A percentile compares a stretch with the other conserved stretches of the same genome.
phyloP scores from a whole-genome alignment of 768 basidiomycete genomes.

The Kwoniella heveanensis region DNA sequence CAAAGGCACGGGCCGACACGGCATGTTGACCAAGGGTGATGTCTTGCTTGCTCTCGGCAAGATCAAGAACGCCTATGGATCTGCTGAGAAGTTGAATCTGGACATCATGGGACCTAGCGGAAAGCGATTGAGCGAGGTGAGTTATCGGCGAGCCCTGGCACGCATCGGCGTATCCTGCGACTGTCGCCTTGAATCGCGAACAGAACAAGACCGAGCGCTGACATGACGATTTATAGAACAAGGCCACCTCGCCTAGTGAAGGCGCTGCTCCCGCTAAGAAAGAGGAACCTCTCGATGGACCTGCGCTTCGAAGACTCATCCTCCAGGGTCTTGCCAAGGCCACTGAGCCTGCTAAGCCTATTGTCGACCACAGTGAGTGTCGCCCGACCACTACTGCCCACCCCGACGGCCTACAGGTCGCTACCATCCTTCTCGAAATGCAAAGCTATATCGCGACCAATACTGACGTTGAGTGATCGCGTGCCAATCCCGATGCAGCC shows the following conservation, averaged over 20 bases:
- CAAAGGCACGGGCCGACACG: constrained; percentile 83
- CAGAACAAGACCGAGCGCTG: background rate
- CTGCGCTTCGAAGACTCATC: constrained; percentile 47
- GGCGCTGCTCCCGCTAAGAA: constrained; percentile 31
- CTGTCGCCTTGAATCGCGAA: background rate
- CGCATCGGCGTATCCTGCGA: too few relatives aligned
- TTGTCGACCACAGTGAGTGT: constrained; percentile 39
- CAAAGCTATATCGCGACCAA: background rate
- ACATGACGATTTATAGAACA: constrained; percentile 10
- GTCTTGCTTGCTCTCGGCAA: constrained; percentile 82
- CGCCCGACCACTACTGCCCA: background rate
- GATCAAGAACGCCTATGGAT: constrained; percentile 59
- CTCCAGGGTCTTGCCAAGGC: constrained; percentile 48
- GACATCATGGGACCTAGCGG: constrained; percentile 48
- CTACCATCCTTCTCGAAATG: background rate
- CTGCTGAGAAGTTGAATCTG: constrained; percentile 47
- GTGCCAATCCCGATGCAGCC: constrained; percentile 9
- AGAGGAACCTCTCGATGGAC: constrained; percentile 45
- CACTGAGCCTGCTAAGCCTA: constrained; percentile 36
- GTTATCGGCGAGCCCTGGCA: too few relatives aligned
- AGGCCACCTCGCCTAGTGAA: constrained; percentile 26
- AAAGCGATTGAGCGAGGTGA: constrained; percentile 41
- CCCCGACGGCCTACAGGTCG: background rate
- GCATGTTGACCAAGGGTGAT: constrained; percentile 96
- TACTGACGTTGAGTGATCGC: background rate